Evolutionary conservation across 495 filamentous ascomycete genomes (phyloP), one percentile per base, ranked within the genome.

Genomic region (Baudoinia panamericana): DNA sequence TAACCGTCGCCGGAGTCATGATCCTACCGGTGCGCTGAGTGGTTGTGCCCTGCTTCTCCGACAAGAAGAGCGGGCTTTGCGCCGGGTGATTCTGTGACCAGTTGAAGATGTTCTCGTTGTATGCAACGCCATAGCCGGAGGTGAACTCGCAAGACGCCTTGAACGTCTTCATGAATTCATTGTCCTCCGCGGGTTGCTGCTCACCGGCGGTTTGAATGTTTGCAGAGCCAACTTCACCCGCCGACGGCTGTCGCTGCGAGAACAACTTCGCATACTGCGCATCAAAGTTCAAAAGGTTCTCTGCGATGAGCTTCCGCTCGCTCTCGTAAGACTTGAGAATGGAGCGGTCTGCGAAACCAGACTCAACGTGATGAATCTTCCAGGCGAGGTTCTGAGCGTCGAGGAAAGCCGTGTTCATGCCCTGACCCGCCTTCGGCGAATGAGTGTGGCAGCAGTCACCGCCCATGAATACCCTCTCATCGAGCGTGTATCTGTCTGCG

Each of bases 281-380:
- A 48, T 86, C 82, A 45, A 85, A 86, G 21, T 71, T 70, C 30
- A 88, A 81, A 5, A 88, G 68, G 40, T 82, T 71, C 39, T 80
- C 68, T 3, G 82, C 82, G 28, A 87, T 70, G 8, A 64, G 66
- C 19, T 74, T 69, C 4, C 82, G 69, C 51, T 87, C 82, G 0
- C 63, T 58, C 50, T 80, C 66, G 60, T 88, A 88, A 2, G 81
- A 85, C 20, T 64, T 62, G 3, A 88, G 64, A 16, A 86, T 64
- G 0, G 64, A 60, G 1, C 59, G 64, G 20, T 68, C 61, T 0
- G 65, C 52, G 29, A 71, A 62, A 13, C 63, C 70, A 19, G 70
- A 70, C 36, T 73, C 59, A 2, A 80, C 76, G 24, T 70, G 57
- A 0, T 70, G 67, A 17, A 86, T 62, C 56, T 86, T 86, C 80